Evolutionary conservation across 1,284 basidiomycete species (phyloP), one percentile per base, ranked within the genome.

Genomic region (Porogramme epimiltina): DNA sequence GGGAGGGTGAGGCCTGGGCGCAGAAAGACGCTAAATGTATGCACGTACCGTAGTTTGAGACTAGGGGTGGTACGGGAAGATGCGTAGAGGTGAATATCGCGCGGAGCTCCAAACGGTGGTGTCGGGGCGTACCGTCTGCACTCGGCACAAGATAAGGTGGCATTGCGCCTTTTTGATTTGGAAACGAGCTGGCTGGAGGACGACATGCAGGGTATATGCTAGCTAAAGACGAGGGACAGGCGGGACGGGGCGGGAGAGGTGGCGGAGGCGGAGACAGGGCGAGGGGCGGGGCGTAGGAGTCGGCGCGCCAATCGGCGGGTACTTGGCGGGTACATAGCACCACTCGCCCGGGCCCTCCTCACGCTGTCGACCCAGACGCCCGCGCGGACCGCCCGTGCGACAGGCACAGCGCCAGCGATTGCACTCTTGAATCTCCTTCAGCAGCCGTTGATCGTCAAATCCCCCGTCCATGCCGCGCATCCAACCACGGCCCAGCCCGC

Each of bases 1-100:
- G 52, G 38, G 53, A 34, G 26, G 46, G 42, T 55, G 42, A 59
- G 24, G 54, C 42, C 26, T 43, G 43, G 34, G 26, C 51, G 24
- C 23, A 25, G 25, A 26, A 34, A 42, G 54, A 55, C 56, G 49
- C 51, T 48, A 47, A 61, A 55, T n/a, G n/a, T n/a, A n/a, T n/a
- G n/a, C 45, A 70, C 75, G 59, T 65, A 84, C 84, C 82, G 83
- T 58, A 85, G 75, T 66, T 87, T 86, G 56, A 85, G 72, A 60
- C 83, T 85, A 59, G 23, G 51, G 48, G 36, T 45, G 39, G 44
- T 16, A 45, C 28, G 23, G 22, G 47, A 55, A 42, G 56, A 57
- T 24, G 37, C 44, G 23, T 33, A 9, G 25, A 19, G 33, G 31
- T 45, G 42, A 38, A 47, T 42, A 44, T 23, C n/a, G 40, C 39